phyloP scores from a whole-genome alignment of 2,329 filamentous ascomycete genomes.

The Coniochaeta sp. region DNA sequence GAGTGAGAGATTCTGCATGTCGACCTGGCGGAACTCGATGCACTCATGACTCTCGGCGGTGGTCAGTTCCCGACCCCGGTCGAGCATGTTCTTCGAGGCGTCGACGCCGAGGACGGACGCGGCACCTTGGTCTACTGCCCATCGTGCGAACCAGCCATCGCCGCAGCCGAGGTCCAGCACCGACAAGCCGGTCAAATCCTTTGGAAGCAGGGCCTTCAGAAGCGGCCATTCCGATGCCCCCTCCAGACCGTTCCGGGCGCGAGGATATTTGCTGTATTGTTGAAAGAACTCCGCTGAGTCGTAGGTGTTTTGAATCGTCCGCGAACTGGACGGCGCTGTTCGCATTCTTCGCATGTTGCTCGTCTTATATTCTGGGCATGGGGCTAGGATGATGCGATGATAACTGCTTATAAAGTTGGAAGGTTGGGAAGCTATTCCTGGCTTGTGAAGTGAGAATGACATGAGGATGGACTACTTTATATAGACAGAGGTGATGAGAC shows the following conservation, averaged over 20 bases:
- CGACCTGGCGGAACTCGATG: slow-evolving; percentile 9
- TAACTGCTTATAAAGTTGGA: too few species aligned
- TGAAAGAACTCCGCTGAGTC: background rate
- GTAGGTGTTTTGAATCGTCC: background rate
- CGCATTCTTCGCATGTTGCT: background rate
- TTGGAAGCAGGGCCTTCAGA: slow-evolving; percentile 5
- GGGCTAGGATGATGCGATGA: background rate
- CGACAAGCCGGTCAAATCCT: background rate
- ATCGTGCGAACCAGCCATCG: slow-evolving; percentile 2
- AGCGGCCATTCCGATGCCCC: background rate
- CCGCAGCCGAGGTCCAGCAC: slow-evolving; percentile 6
- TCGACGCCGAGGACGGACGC: slow-evolving; percentile 1
- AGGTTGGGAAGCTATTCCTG: too few species aligned
- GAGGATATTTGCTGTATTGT: background rate
- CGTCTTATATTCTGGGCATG: background rate
- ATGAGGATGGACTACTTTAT: too few species aligned
- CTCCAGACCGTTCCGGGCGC: background rate
- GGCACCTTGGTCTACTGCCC: background rate
- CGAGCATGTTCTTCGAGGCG: background rate
- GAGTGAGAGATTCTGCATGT: slow-evolving; percentile 20
- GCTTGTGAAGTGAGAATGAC: too few species aligned
- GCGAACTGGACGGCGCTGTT: background rate
- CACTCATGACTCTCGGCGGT: background rate
- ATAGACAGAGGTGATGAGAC: background rate
- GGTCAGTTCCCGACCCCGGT: background rate